Conservation (phyloP, 306 rosid species). For the Senna tora region DNA sequence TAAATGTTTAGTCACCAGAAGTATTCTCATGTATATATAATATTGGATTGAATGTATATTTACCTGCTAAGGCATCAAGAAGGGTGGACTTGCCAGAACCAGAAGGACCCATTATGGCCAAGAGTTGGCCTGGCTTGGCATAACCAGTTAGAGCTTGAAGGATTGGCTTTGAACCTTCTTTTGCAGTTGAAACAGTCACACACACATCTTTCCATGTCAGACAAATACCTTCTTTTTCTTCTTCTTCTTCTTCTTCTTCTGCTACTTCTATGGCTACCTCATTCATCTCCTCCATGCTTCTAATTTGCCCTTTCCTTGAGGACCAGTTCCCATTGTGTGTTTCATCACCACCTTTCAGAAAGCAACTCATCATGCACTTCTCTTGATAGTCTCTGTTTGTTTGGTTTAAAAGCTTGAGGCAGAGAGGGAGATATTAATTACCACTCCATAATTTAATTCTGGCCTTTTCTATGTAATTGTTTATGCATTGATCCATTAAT, state of each 20-base stretch:
- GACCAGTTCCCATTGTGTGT: neutral
- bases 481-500: neutral
- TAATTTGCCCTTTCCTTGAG: neutral
- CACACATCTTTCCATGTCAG: slow-evolving; percentile 56
- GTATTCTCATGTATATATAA: no score
- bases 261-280: neutral
- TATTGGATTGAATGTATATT: neutral
- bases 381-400: neutral
- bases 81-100: slow-evolving; percentile 68
- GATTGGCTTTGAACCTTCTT: slow-evolving; percentile 35
- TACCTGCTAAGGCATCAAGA: slow-evolving; percentile 63
- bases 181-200: slow-evolving; percentile 39
- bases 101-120: slow-evolving; percentile 68
- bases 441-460: neutral
- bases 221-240: slow-evolving; percentile 34
- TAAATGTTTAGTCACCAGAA: no score
- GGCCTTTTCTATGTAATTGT: neutral
- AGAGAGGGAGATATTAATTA: no score
- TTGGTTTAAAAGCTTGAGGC: neutral
- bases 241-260: neutral
- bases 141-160: slow-evolving; percentile 51
- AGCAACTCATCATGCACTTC: slow-evolving; percentile 15
- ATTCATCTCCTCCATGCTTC: neutral
- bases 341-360: neutral
- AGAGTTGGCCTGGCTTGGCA: slow-evolving; percentile 52